Conservation (phyloP, 2,329 filamentous ascomycete genomes). For the Onygenales sp. region DNA sequence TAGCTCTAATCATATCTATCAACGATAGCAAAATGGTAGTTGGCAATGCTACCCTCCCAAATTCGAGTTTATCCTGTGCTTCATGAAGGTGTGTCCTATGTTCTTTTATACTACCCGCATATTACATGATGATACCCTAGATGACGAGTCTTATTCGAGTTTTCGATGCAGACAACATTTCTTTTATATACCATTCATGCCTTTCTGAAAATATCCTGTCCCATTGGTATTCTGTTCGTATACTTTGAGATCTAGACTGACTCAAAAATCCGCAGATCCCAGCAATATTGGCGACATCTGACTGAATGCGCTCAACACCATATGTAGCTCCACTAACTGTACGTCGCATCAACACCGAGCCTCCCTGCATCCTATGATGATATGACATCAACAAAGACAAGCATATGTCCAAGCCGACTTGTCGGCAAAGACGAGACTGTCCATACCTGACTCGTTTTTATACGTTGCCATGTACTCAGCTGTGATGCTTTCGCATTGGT, state of each 20-base stretch:
- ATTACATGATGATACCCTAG: conserved; percentile 44
- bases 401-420: conserved; percentile 83
- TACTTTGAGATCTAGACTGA: background rate
- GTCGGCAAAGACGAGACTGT: conserved; percentile 44
- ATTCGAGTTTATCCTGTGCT: background rate
- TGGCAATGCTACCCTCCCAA: too few relatives aligned
- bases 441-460: conserved; percentile 33
- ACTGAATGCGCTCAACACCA: conserved; percentile 4
- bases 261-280: conserved; percentile 5
- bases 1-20: background rate
- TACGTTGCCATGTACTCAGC: background rate
- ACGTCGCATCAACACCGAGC: conserved; percentile 17
- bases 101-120: conserved; percentile 2
- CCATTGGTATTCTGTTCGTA: background rate
- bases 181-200: conserved; percentile 51
- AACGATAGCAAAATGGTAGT: too few relatives aligned
- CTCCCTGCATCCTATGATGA: conserved; percentile 56
- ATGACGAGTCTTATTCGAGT: conserved; percentile 59
- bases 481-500: background rate
- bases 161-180: conserved; percentile 51
- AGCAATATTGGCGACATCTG: background rate
- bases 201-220: conserved; percentile 32
- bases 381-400: conserved; percentile 75
- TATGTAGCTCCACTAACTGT: conserved; percentile 12
- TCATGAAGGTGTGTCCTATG: conserved; percentile 4